A percentile compares a stretch with the other conserved stretches of the same genome.
These are phyloP conservation scores for Candida awuae DNA, from an alignment of 805 yeast genomes.

Conservation along the genomic window DNA sequence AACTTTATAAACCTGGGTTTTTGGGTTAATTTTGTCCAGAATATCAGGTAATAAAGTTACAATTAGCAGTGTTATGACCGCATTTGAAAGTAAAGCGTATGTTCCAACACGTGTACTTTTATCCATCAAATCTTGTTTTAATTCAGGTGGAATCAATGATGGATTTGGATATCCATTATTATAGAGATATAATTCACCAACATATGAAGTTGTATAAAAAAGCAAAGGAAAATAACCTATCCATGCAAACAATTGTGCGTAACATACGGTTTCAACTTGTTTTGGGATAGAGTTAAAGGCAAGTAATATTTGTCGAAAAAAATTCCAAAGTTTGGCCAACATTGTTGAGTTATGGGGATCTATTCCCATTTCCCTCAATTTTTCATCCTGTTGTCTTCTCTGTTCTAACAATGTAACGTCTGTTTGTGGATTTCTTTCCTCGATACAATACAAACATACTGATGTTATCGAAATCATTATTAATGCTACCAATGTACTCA, in stretches of 20 bases:
- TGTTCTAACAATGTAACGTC: conserved; percentile 34
- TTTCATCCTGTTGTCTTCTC: conserved; percentile 27
- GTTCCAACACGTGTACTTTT: conserved; percentile 46
- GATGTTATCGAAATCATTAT: conserved; percentile 35
- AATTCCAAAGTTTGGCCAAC: conserved; percentile 18
- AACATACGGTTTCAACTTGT: conserved; percentile 43
- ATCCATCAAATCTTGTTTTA: conserved; percentile 30
- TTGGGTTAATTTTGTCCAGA: conserved; percentile 19
- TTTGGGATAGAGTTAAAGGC: conserved; percentile 38
- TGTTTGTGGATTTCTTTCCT: conserved; percentile 42
- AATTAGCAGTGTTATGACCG: conserved; percentile 37
- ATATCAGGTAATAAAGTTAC: conserved; percentile 40
- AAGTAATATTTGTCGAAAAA: conserved; percentile 28
- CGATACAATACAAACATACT: conserved; percentile 33
- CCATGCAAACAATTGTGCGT: conserved; percentile 59
- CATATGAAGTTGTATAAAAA: conserved; percentile 58
- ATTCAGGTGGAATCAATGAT: conserved; percentile 33
- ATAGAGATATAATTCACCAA: conserved; percentile 46
- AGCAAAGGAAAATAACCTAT: conserved; percentile 60
- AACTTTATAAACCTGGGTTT: conserved; percentile 3
- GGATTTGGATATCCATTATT: conserved; percentile 34
- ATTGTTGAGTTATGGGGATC: conserved; percentile 20
- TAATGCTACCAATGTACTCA: conserved; percentile 36
- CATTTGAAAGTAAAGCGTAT: conserved; percentile 41
- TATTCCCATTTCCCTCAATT: conserved; percentile 31